Base-by-base conservation (phyloP, 768 basidiomycete species). In the Fomitopsis serialis region DNA sequence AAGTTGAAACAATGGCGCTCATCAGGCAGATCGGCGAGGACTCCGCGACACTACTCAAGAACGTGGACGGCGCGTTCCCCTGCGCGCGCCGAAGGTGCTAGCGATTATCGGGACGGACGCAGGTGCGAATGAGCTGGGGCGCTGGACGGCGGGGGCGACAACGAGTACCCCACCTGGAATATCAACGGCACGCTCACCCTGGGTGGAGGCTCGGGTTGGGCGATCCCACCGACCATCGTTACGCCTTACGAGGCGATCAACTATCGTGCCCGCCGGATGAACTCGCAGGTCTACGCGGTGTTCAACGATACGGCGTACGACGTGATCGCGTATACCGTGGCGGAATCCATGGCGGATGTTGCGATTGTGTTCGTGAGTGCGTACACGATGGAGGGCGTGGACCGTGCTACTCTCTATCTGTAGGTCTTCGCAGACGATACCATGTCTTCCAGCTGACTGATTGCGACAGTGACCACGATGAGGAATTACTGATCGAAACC, bases 1-100 rank as follows among this genome's bases (percentile, higher is more conserved):
- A 84, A 61, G 81, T 64, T 13, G 78, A 87, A 62, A 88, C 91
- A 56, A 73, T 71, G 56, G 69, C 74, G 58, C 54, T 86, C 69
- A 68, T 87, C 42, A 76, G 80, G 6, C 65, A 74, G 36, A 80
- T 87, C 42, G 85, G 78, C 36, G 80, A 79, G 2, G 80, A 84
- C 0, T 81, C 80, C 9, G 82, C 79, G 0, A 78, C 86, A 15
- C 70, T 87, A 34, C 69, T 88, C 42, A 88, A 86, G 66, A 87
- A 87, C 60, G 63, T 58, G 5, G 70, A 73, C 37, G 66, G 67
- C 45, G 67, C 69, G n/a, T 82, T 47, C 74, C 85, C 54, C 57
- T 82, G 50, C 68, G 74, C 47, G 63, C 70, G 42, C 74, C 77
- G 1, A 71, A 70, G 60, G 68, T 73, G 7, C 76, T 87, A 34